Evolutionary conservation across 1,284 basidiomycete genomes (phyloP), one percentile per base, ranked within the genome.

Genomic region (Tranzscheliella williamsii): DNA sequence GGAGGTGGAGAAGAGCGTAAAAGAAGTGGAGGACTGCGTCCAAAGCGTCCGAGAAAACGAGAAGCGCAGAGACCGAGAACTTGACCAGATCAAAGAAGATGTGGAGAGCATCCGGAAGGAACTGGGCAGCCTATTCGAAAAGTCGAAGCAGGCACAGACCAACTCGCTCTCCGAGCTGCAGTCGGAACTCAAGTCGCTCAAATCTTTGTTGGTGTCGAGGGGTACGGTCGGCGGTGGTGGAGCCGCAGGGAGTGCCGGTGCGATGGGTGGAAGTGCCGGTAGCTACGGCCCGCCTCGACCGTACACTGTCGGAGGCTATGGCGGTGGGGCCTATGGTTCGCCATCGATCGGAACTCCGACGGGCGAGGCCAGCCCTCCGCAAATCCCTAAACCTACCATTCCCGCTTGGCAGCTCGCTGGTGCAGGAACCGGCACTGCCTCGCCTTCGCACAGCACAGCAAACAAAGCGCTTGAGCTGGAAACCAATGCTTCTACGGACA

Each of bases 101-200:
- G 70, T 77, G 5, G 73, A 76, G 65, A 88, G 86, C 51, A 86
- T 97, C 51, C 86, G 88, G 31, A 90, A 93, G 56, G 88, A 93
- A 84, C 80, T 98, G 11, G 91, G 92, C 4, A 90, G 88, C 90
- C 88, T 97, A 87, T 87, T 97, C 52, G 90, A 95, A 55, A 93
- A 91, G 80, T 90, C 90, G 75, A 89, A 91, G 72, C 87, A 91
- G 51, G 73, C 83, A 15, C 77, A 81, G 55, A 78, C 82, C 27
- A 54, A 69, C 21, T 87, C 88, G 5, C 81, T 94, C 9, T 81
- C 83, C 24, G 91, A 93, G 62, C 82, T 98, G 15, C 93, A 97
- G 74, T 87, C 90, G 68, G 94, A 98, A 77, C 84, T 98, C 68
- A 92, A 93, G 76, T 95, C 91, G 0, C 82, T 98, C 60, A 97